phyloP scores from a whole-genome alignment of 139 green algal species.

The Tetradesmus obliquus region DNA sequence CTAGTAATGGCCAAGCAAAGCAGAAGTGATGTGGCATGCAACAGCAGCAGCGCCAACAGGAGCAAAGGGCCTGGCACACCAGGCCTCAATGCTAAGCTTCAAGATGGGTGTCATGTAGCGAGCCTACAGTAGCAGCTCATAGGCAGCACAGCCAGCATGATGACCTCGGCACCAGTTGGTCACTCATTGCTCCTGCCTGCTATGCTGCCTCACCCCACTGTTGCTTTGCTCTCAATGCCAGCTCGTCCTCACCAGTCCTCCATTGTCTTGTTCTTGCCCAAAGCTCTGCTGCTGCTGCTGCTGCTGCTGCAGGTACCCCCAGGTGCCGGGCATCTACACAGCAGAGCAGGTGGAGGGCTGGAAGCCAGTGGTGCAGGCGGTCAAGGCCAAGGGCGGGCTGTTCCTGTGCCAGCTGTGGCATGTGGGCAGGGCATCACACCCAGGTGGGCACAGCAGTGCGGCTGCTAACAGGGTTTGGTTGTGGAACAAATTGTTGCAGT shows the following conservation, averaged over 20 bases:
- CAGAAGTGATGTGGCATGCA: background rate
- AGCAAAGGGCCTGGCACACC: background rate
- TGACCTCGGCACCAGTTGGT: too few species aligned
- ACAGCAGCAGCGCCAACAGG: background rate
- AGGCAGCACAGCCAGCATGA: too few species aligned
- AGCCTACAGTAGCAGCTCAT: too few species aligned
- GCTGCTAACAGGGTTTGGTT: background rate
- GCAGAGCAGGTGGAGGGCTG: slow-evolving; percentile 88
- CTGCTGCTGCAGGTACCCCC: slow-evolving; percentile 62
- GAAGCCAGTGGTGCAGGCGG: slow-evolving; percentile 82
- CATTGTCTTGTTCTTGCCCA: background rate
- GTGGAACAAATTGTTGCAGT: background rate
- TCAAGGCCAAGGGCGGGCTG: slow-evolving; percentile 77
- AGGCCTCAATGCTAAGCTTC: too few species aligned
- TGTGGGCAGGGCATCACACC: slow-evolving; percentile 67
- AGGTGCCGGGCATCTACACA: slow-evolving; percentile 78
- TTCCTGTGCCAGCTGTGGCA: slow-evolving; percentile 92
- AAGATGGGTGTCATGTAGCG: too few species aligned
- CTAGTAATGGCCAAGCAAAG: too few species aligned
- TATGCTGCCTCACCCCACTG: too few species aligned
- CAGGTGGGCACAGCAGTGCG: slow-evolving; percentile 39
- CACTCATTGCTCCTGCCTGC: too few species aligned
- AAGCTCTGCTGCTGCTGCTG: background rate
- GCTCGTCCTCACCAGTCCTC: background rate
- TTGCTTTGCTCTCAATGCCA: background rate